Evolutionary conservation across 169 alveolate genomes (phyloP), one percentile per base, ranked within the genome.

Genomic region (Besnoitia besnoiti): DNA sequence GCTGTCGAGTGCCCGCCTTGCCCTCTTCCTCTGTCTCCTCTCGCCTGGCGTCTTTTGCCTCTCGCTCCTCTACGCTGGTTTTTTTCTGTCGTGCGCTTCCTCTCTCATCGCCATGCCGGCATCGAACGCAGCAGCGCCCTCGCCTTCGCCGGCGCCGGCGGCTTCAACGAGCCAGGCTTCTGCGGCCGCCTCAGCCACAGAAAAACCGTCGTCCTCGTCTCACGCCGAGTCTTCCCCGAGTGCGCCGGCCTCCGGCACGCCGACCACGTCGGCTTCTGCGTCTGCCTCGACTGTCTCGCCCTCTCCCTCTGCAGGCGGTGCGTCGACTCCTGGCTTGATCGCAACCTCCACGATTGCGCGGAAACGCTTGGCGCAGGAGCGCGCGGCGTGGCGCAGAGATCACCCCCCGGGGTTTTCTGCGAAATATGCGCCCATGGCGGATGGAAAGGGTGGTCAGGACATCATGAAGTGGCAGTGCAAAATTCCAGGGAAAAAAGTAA

Each of bases 381-480:
- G 99, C 76, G 97, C 99, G 50, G 99, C 98, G 82, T 98, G 99
- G 99, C 96, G 99, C 87, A 96, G 97, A 82, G 99, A 98, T 91
- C 99, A 98, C 93, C 99, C 99, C 30, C 98, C 97, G 67, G 99
- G 99, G 39, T 99, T 99, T 94, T 97, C 98, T 5, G 99, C 99
- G 0, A 98, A 97, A 87, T 99, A 98, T 87, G 97, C 98, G 51
- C 98, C 97, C 27, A 96, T 96, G 89, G 98, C 97, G 30, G 99
- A 98, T 92, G 99, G 98, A 0, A 94, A 95, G 42, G 99, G 99
- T 90, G 91, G 90, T 44, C 96, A 95, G 67, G 98, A 99, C 94
- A 96, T 98, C 89, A 95, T 98, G 97, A 98, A 95, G 92, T 98
- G 99, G 99, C 96, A 97, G n/a, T 98, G 99, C 94, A 98, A 96